Percentiles rank a stretch among this genome's conserved stretches.
These are phyloP conservation scores for Backusella macrospora DNA, from an alignment of 192 early-diverging fungal genomes.

Conservation along the genomic window DNA sequence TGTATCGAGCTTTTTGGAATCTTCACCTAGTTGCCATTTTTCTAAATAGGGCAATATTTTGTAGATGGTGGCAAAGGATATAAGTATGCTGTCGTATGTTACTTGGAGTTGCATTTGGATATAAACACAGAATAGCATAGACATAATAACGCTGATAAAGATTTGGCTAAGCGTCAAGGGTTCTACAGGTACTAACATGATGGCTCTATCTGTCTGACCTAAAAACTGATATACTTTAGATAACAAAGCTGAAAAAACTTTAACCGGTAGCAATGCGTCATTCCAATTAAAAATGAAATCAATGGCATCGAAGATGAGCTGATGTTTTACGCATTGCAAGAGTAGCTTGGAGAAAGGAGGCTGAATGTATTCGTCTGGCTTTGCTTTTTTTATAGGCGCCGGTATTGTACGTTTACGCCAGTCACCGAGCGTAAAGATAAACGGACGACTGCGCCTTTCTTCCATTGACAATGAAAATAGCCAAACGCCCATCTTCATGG, in stretches of 20 bases:
- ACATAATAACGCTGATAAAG: slow-evolving; percentile 5
- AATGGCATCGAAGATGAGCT: slow-evolving; percentile 5
- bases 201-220: neutral
- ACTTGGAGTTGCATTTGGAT: slow-evolving; percentile 24
- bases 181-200: neutral
- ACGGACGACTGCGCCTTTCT: slow-evolving; percentile 4
- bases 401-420: slow-evolving; percentile 5
- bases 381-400: neutral
- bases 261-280: slow-evolving; percentile 13
- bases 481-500: slow-evolving; percentile 28
- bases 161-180: neutral
- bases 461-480: slow-evolving; percentile 22
- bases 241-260: neutral
- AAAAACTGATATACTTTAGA: neutral
- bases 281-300: neutral
- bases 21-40: neutral
- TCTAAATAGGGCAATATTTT: slow-evolving; percentile 15
- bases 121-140: slow-evolving; percentile 22
- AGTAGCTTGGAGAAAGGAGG: neutral
- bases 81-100: slow-evolving; percentile 13
- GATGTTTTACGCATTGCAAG: neutral
- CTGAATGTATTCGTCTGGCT: neutral
- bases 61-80: neutral
- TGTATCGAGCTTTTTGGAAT: neutral
- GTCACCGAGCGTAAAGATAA: slow-evolving; percentile 1